phyloP scores from a whole-genome alignment of 2,329 filamentous ascomycete species.

The Colletotrichum liaoningense region DNA sequence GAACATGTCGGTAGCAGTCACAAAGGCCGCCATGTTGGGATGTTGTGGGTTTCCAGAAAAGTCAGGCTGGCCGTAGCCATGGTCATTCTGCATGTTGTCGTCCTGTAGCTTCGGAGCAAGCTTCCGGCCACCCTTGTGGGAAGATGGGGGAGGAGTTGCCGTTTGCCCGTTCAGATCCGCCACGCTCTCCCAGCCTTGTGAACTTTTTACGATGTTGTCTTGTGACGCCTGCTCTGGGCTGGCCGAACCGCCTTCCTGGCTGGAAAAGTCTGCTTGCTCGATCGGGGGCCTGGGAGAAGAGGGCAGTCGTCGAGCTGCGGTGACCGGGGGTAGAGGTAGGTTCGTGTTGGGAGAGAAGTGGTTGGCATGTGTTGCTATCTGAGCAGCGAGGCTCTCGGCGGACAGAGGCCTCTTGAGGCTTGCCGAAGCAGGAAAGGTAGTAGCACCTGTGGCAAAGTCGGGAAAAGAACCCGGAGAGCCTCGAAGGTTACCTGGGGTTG shows the following conservation, averaged over 20 bases:
- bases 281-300: constrained; percentile 65
- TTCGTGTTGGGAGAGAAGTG: constrained; percentile 67
- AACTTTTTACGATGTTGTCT: constrained; percentile 56
- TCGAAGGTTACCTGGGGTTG: constrained; percentile 69
- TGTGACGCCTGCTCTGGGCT: constrained; percentile 36
- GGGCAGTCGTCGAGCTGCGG: constrained; percentile 66
- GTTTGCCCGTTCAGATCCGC: constrained; percentile 60
- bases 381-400: constrained; percentile 58
- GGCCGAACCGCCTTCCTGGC: constrained; percentile 44
- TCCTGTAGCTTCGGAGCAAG: constrained; percentile 61
- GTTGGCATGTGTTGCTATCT: constrained; percentile 71
- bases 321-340: constrained; percentile 68
- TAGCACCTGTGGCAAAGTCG: constrained; percentile 51
- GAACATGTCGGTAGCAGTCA: constrained; percentile 66
- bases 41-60: constrained; percentile 63
- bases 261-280: constrained; percentile 44
- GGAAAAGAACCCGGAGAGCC: constrained; percentile 57
- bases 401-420: constrained; percentile 64
- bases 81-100: constrained; percentile 68
- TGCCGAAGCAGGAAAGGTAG: constrained; percentile 48
- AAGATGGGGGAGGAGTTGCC: constrained; percentile 70
- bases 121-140: constrained; percentile 66
- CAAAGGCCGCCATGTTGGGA: constrained; percentile 58
- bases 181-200: constrained; percentile 53
- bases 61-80: constrained; percentile 63